Evolutionary conservation across 257 asterid genomes (phyloP).

Genomic region (Penstemon newberryi): DNA sequence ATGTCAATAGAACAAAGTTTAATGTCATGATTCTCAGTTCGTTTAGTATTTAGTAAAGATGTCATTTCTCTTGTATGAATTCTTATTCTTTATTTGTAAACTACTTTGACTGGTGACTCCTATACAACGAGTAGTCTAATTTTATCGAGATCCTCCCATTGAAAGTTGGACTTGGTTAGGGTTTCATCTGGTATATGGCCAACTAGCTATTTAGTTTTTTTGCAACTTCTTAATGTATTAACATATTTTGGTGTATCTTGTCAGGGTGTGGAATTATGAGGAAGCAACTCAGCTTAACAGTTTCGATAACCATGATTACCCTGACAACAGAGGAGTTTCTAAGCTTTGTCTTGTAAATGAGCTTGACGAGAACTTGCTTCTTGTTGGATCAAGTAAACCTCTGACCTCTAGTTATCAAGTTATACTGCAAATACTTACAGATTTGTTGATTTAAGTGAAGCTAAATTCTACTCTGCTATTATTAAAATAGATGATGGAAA

Average conservation of each 20-base stretch:
- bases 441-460: conserved; percentile 10
- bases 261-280: conserved; percentile 60
- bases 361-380: conserved; percentile 90
- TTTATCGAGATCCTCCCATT: not conserved
- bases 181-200: conserved; percentile 4
- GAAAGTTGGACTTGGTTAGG: not conserved
- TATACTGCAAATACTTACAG: not conserved
- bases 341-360: conserved; percentile 93
- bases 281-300: conserved; percentile 82
- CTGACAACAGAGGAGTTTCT: conserved; percentile 77
- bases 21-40: not conserved
- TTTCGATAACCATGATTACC: conserved; percentile 85
- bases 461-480: conserved; percentile 26
- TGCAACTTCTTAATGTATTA: conserved; percentile 4
- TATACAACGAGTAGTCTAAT: not conserved
- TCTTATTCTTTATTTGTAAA: not conserved
- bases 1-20: too few species aligned
- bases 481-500: conserved; percentile 73
- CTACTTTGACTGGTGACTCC: too few species aligned
- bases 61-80: not conserved
- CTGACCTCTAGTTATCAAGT: conserved; percentile 28
- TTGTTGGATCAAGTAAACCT: conserved; percentile 90
- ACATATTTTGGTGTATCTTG: conserved; percentile 12
- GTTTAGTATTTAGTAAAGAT: not conserved
- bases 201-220: not conserved